Percentiles rank a stretch among this genome's conserved stretches.
Evolutionary conservation across 2,329 filamentous ascomycete species (phyloP).

Genomic region (Colletotrichum abscissum): DNA sequence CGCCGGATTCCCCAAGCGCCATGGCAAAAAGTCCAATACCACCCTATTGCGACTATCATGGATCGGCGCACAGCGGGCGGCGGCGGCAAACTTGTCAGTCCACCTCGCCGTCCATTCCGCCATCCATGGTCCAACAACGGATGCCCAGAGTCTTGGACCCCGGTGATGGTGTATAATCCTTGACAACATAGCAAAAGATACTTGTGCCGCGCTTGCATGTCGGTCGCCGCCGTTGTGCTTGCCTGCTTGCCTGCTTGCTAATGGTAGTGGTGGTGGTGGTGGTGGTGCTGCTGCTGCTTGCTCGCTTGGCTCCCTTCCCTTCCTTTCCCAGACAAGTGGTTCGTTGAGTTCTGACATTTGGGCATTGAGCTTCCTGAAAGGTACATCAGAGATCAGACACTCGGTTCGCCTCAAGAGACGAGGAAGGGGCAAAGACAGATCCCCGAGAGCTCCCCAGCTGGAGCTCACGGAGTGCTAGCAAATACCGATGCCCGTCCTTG

Average conservation of each 20-base stretch:
- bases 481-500: slow-evolving; percentile 32
- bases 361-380: slow-evolving; percentile 4
- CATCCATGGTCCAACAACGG: neutral
- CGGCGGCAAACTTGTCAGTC: slow-evolving; percentile 29
- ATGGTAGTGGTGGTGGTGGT: no score
- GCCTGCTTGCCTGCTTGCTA: no score
- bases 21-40: neutral
- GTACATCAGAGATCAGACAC: slow-evolving; percentile 23
- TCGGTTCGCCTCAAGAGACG: slow-evolving; percentile 16
- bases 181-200: slow-evolving; percentile 8
- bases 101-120: neutral
- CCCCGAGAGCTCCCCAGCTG: slow-evolving; percentile 14
- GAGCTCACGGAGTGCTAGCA: slow-evolving; percentile 27
- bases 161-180: neutral
- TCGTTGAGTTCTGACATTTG: slow-evolving; percentile 24
- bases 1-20: slow-evolving; percentile 30
- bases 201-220: slow-evolving; percentile 11
- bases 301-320: slow-evolving; percentile 17
- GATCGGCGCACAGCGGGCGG: slow-evolving; percentile 16
- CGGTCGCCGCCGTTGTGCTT: neutral
- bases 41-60: neutral
- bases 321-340: slow-evolving; percentile 22
- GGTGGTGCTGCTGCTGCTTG: neutral
- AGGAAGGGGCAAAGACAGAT: neutral
- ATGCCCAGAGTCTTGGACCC: slow-evolving; percentile 29